Evolutionary conservation across 129 eudicot species (phyloP), one percentile per base, ranked within the genome.

Genomic region (Helianthus tuberosus): DNA sequence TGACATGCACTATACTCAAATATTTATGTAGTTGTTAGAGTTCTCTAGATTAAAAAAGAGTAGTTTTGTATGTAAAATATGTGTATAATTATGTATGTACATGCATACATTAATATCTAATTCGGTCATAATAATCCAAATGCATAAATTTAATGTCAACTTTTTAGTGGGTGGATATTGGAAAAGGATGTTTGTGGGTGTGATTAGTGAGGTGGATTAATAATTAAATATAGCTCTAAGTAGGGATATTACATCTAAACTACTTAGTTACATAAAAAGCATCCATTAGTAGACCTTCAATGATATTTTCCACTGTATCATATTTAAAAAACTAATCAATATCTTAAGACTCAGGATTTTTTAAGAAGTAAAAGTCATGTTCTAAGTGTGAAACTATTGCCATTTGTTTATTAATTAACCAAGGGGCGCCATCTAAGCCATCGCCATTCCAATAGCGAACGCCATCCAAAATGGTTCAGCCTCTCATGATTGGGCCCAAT

Each of bases 171-270:
- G 77, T 76, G n/a, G 77, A 51, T 14, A 62, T 51, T 48, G 46
- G 77, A 71, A 77, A 78, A 78, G 75, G 82, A 71, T 70, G 82
- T 70, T 78, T 78, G 76, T 63, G 71, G 77, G 66, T 70, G 77
- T 77, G 76, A 77, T 69, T 69, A 50, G 77, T 63, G 77, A 78
- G 72, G 76, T 71, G 82, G 82, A 78, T 63, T 70, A 78, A 25
- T 50, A 29, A 71, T 70, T 70, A 78, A 71, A 51, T 50, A 71
- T 70, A 50, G 58, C 72, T 61, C 47, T 78, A 77, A 69, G 55
- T 77, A 60, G 64, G 48, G 64, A 60, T 77, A 69, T 78, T 63
- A 78, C 72, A 41, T 78, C 77, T 70, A 78, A 69, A 62, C 82
- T 78, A 70, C 72, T 60, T 70, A 17, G 48, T 29, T 41, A 41